Evolutionary conservation across 768 basidiomycete species (phyloP).

Genomic region (Mycena belliarum): DNA sequence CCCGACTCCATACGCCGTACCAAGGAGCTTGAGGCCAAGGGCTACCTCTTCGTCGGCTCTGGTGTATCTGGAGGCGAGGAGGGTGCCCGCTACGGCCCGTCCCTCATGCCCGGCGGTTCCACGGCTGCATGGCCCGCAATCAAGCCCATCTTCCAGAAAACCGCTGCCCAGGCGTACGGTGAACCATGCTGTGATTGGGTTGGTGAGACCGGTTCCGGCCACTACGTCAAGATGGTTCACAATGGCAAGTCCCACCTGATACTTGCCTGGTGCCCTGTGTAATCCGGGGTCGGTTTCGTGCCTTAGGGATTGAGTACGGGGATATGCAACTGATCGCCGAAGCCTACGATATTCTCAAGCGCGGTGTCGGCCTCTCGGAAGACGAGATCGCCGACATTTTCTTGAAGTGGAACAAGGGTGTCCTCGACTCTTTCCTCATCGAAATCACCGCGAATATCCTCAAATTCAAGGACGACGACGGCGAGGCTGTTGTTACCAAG

Average conservation of each 20-base stretch:
- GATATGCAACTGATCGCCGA: conserved; percentile 99
- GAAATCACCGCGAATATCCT: conserved; percentile 98
- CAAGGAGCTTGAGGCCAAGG: conserved; percentile 91
- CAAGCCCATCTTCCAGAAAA: conserved; percentile 98
- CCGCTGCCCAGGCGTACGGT: conserved; percentile 91
- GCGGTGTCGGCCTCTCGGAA: conserved; percentile 85
- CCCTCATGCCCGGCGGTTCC: conserved; percentile 98
- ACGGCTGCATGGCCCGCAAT: conserved; percentile 93
- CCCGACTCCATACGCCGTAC: conserved; percentile 96
- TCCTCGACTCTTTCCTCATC: conserved; percentile 99
- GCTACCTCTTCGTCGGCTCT: conserved; percentile 94
- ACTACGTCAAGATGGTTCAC: conserved; percentile 99
- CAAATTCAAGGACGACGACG: conserved; percentile 95
- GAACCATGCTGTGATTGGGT: conserved; percentile 99
- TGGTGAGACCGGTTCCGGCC: conserved; percentile 91
- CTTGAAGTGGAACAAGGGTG: conserved; percentile 94
- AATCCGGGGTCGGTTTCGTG: conserved; percentile 12
- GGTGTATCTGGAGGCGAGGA: conserved; percentile 99
- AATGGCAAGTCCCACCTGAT: conserved; percentile 57
- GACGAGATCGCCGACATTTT: conserved; percentile 95
- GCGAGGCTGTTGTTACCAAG: conserved; percentile 86
- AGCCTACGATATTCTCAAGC: conserved; percentile 98
- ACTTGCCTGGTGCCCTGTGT: conserved; percentile 6
- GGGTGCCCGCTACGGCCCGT: conserved; percentile 95
- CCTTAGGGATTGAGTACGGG: conserved; percentile 94